Base-by-base conservation (phyloP, 139 green algal genomes). In the Diplosphaera chodatii region DNA sequence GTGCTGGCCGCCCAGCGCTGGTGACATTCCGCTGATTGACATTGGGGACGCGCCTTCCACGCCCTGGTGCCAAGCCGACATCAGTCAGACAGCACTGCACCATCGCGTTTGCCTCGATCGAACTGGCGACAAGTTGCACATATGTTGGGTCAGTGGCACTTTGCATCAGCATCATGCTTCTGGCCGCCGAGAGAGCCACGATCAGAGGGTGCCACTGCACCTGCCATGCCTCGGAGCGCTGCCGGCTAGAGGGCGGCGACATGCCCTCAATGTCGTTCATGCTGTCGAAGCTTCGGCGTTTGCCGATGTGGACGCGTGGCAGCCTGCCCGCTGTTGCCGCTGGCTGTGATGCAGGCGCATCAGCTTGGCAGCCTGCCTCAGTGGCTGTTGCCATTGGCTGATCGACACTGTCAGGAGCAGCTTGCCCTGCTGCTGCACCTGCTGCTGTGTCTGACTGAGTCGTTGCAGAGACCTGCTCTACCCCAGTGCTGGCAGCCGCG, bases 271-370 rank as follows among this genome's bases (percentile, higher is more conserved):
- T 59, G 25, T 59, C 48, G 48, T 73, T 32, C 15, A 63, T 76
- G 33, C 55, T 37, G 70, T 78, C 69, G 75, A 79, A 82, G 66
- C 71, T 68, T 33, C 67, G 71, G 0, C 66, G 55, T 40, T 73
- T 27, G 40, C 65, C 66, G 4, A 56, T 72, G 0, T 55, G 70
- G 2, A 81, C 41, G 48, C 8, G 32, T 32, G 27, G 31, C 72
- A 48, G 64, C 13, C 27, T 21, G 15, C 5, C 33, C 32, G 33
- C 22, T 74, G 62, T 28, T 37, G 67, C 40, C 25, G 63, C 65
- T 5, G 31, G n/a, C 56, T 55, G 28, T 68, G 69, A 34, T 27
- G 56, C 33, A 21, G 37, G 37, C 8, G 37, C 37, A 20, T 6
- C 37, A 48, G n/a, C n/a, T n/a, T n/a, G n/a, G n/a, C n/a, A n/a